A percentile compares a stretch with the other conserved stretches of the same genome.
Conservation (phyloP, 768 basidiomycete species). For the Termitomyces sp. region DNA sequence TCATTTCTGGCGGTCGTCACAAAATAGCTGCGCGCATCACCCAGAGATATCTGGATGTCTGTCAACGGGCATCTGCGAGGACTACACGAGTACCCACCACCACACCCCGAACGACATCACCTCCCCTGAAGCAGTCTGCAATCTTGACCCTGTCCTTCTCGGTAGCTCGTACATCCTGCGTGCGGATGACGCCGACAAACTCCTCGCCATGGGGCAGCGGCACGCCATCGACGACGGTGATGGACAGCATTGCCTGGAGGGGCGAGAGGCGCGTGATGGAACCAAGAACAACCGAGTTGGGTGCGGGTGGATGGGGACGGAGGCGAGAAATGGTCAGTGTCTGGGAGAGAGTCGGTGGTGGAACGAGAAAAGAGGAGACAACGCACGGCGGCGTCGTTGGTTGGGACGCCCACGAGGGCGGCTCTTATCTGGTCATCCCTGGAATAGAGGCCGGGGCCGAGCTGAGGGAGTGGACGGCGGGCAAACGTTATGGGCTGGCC, state of each 20-base stretch:
- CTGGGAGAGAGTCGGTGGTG: slow-evolving; percentile 30
- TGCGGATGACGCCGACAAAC: slow-evolving; percentile 82
- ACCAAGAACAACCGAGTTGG: slow-evolving; percentile 77
- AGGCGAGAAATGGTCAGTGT: slow-evolving; percentile 57
- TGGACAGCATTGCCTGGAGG: slow-evolving; percentile 74
- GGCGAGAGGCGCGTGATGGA: slow-evolving; percentile 80
- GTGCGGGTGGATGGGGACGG: slow-evolving; percentile 67
- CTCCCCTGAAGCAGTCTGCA: slow-evolving; percentile 86
- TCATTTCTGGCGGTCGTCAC: slow-evolving; percentile 88
- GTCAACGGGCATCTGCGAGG: neutral
- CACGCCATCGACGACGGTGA: slow-evolving; percentile 82
- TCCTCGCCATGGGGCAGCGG: slow-evolving; percentile 82
- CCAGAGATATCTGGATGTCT: slow-evolving; percentile 70
- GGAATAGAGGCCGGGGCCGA: slow-evolving; percentile 63
- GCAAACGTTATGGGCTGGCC: slow-evolving; percentile 70
- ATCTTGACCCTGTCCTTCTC: slow-evolving; percentile 90
- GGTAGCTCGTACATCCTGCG: slow-evolving; percentile 84
- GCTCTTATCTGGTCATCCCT: slow-evolving; percentile 62
- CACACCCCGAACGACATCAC: slow-evolving; percentile 82
- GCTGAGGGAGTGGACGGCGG: slow-evolving; percentile 45
- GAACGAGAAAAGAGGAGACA: slow-evolving; percentile 17
- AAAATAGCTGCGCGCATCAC: slow-evolving; percentile 89
- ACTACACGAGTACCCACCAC: slow-evolving; percentile 50
- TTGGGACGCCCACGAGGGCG: slow-evolving; percentile 62
- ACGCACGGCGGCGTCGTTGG: slow-evolving; percentile 64